phyloP scores from a whole-genome alignment of 306 rosid species.

The Pyrus pyrifolia region DNA sequence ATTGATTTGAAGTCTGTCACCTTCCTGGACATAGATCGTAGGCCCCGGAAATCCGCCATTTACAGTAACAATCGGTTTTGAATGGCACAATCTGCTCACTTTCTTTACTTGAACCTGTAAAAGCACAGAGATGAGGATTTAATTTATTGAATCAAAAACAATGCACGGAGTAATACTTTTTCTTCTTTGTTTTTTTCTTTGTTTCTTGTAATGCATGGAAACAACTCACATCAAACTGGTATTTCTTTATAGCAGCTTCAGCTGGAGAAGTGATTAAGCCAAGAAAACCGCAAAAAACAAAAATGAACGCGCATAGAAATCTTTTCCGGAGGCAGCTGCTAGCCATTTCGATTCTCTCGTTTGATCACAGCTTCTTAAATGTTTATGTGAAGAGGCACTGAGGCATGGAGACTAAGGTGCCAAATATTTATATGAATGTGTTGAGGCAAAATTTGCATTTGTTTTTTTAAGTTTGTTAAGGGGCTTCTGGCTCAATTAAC shows the following conservation, averaged over 20 bases:
- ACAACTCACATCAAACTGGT: conserved; percentile 67
- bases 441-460: neutral
- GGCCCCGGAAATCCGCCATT: conserved; percentile 78
- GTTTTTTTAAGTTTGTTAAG: conserved; percentile 12
- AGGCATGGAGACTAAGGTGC: conserved; percentile 12
- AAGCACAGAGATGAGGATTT: neutral
- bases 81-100: conserved; percentile 77
- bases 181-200: neutral
- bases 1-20: conserved; percentile 63
- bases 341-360: conserved; percentile 24
- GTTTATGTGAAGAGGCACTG: conserved; percentile 7
- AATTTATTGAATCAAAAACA: neutral
- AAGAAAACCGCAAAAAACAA: conserved; percentile 33
- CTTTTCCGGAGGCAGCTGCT: conserved; percentile 3
- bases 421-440: conserved; percentile 7
- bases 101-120: conserved; percentile 69
- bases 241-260: conserved; percentile 66
- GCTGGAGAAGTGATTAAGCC: conserved; percentile 42
- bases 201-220: neutral
- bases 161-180: neutral
- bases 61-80: conserved; percentile 73
- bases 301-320: conserved; percentile 6
- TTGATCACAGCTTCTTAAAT: conserved; percentile 15
- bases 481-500: conserved; percentile 5
- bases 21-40: conserved; percentile 63